Evolutionary conservation across 768 basidiomycete species (phyloP), one percentile per base, ranked within the genome.

Genomic region (Tricholomella constricta): DNA sequence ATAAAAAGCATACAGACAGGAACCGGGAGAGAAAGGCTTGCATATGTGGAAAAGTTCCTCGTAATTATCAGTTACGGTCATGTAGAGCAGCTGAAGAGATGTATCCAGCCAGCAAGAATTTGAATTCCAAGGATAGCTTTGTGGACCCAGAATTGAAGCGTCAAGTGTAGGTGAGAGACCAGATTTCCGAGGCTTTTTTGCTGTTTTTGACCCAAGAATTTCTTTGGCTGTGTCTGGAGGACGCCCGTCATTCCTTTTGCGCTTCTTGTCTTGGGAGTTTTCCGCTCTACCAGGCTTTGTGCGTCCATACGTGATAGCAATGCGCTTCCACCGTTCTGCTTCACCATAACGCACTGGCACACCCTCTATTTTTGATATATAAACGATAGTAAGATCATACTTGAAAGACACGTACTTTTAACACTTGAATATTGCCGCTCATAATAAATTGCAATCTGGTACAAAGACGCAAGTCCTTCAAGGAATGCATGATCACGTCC

Each of bases 241-340:
- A 9, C 56, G 55, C 8, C 69, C 67, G 58, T 69, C 69, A 44
- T 69, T 69, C 2, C 40, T 42, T 36, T 66, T 64, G 0, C 47
- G 41, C 48, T 58, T 59, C 12, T 55, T 55, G 2, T 31, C 32
- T 6, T 19, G n/a, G 1, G 20, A n/a, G 5, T 57, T 52, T 0
- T 46, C 48, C 9, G 48, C 56, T 4, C 59, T 60, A 2, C 52
- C 40, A 5, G 41, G 53, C 35, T 71, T 70, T 1, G 65, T 69
- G 1, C 54, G 57, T 2, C 67, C 67, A 51, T 51, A 45, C 1
- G 37, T 23, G 1, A 23, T 45, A 1, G 48, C 41, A 14, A 59
- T 48, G 0, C 15, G 27, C 32, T 69, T 69, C 69, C 69, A 72
- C 3, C 22, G 55, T 46, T 71, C 67, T 20, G 60, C 6, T 7